Evolutionary conservation across 2,329 filamentous ascomycete genomes (phyloP).

Genomic region (Cladosporium velox): DNA sequence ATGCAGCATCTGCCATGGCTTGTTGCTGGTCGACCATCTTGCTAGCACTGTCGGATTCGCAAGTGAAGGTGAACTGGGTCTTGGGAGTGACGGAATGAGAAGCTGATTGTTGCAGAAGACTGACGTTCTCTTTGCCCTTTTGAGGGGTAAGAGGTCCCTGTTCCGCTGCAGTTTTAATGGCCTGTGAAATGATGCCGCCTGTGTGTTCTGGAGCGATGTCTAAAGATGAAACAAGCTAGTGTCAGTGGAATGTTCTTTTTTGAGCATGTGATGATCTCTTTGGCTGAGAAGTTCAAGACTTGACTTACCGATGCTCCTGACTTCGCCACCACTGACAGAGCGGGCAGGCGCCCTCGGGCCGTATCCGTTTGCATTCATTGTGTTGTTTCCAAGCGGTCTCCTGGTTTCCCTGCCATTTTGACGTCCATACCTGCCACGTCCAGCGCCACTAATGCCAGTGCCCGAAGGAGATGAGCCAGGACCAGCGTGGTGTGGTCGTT

Average conservation of each 20-base stretch:
- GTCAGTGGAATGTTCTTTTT: not conserved
- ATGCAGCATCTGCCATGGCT: conserved; percentile 25
- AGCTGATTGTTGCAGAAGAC: conserved; percentile 71
- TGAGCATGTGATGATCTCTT: not conserved
- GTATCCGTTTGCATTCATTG: conserved; percentile 43
- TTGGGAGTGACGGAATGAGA: conserved; percentile 62
- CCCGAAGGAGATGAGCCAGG: conserved; percentile 45
- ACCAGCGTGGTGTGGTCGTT: conserved; percentile 59
- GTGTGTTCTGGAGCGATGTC: conserved; percentile 33
- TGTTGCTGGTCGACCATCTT: conserved; percentile 58
- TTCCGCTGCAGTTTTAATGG: conserved; percentile 85
- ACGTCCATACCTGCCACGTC: conserved; percentile 80
- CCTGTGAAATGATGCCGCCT: conserved; percentile 81
- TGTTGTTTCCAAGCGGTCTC: conserved; percentile 46
- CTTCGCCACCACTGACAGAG: conserved; percentile 18
- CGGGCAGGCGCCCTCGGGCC: conserved; percentile 13
- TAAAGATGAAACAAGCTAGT: conserved; percentile 41
- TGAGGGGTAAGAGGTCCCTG: conserved; percentile 56
- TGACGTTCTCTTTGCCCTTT: conserved; percentile 74
- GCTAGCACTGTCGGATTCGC: conserved; percentile 83
- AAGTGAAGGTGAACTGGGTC: conserved; percentile 94
- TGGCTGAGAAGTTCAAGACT: not conserved
- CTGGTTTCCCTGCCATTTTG: conserved; percentile 45
- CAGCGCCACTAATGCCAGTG: conserved; percentile 79
- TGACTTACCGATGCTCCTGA: conserved; percentile 20